Evolutionary conservation across 768 basidiomycete genomes (phyloP), one percentile per base, ranked within the genome.

Genomic region (Filobasidium floriforme): DNA sequence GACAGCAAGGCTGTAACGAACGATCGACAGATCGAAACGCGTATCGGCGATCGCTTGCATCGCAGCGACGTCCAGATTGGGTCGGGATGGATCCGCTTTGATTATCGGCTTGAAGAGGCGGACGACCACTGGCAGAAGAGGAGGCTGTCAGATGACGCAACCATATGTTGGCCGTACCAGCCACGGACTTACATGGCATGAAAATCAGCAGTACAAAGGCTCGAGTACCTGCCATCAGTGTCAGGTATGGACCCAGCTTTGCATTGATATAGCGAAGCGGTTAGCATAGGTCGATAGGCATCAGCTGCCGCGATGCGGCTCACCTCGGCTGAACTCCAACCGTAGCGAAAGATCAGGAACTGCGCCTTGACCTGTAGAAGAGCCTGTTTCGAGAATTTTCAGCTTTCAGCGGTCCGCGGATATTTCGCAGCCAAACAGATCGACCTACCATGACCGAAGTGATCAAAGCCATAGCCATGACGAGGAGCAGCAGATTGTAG

Each of bases 401-500:
- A 14, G 22, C 32, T 4, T 37, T 37, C 32, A 37, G 32, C 9
- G 32, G 4, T 37, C 32, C 32, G 9, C 9, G 4, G 32, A 3
- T 37, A 37, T 37, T 37, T 37, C 9, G 32, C 28, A 18, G 55
- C 15, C 15, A 9, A 54, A 28, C 18, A 7, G 15, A 0, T 22
- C 9, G 9, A 79, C 85, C 71, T 75, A 89, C 88, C 59, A 82
- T 83, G 1, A 89, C 84, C 40, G 89, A 81, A 41, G 86, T 76
- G 75, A 87, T 85, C 12, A 82, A 73, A 73, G 90, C 88, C 60
- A 89, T 73, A 3, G 84, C 83, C 5, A 84, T 62, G 1, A 86
- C 90, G 3, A 90, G 77, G 65, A 85, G 81, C 1, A 87, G 87
- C 74, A 93, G 80, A 73, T 86, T 89, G 82, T 86, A 92, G 73